Evolutionary conservation across 257 asterid genomes (phyloP).

Genomic region (Handroanthus guayacan): DNA sequence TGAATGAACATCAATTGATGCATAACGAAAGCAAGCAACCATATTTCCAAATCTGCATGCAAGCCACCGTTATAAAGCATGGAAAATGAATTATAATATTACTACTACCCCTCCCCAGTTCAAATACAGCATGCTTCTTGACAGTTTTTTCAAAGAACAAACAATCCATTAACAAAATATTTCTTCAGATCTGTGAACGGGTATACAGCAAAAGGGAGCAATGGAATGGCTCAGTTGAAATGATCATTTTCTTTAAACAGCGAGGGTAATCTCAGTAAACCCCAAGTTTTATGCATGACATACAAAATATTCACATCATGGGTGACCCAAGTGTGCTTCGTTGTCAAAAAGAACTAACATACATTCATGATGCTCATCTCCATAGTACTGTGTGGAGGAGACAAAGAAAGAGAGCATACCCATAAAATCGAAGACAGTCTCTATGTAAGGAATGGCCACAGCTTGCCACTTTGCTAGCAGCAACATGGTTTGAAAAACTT

Average conservation of each 20-base stretch:
- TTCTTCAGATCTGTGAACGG: conserved; percentile 21
- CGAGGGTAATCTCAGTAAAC: conserved; percentile 17
- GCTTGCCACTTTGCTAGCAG: conserved; percentile 99
- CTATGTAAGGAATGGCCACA: conserved; percentile 97
- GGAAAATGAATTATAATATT: conserved; percentile 5
- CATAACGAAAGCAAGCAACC: conserved; percentile 99
- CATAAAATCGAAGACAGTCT: conserved; percentile 97
- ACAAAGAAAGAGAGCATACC: conserved; percentile 57
- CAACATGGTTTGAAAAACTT: conserved; percentile 98
- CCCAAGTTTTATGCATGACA: conserved; percentile 21
- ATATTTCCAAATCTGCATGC: conserved; percentile 81
- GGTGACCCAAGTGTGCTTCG: conserved; percentile 10
- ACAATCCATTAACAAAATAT: conserved; percentile 10
- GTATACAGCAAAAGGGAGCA: background rate
- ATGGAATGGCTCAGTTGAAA: conserved; percentile 4
- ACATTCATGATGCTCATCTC: conserved; percentile 25
- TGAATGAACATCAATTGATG: conserved; percentile 95
- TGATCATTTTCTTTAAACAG: background rate
- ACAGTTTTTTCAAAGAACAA: conserved; percentile 18
- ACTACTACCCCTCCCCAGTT: conserved; percentile 1
- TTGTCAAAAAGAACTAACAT: conserved; percentile 14
- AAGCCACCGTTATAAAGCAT: conserved; percentile 37
- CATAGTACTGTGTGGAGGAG: conserved; percentile 7
- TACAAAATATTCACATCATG: conserved; percentile 13
- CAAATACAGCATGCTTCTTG: conserved; percentile 27